Conservation (phyloP, 352 stramenopile species). For the Peronosclerospora sorghi region DNA sequence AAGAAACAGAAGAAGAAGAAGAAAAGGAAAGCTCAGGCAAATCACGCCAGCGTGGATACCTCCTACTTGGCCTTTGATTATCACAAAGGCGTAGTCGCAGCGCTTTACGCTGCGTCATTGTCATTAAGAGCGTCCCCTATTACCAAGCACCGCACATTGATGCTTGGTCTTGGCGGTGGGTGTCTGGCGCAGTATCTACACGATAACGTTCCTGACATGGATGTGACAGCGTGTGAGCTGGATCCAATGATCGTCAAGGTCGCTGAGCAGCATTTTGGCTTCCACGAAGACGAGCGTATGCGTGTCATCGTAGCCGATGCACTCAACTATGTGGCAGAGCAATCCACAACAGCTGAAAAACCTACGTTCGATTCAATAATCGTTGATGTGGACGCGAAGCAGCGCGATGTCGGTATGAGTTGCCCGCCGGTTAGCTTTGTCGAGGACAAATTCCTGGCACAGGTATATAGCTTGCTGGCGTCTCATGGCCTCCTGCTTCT, state of each 20-base stretch:
- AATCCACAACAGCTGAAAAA: conserved; percentile 7
- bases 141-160: conserved; percentile 24
- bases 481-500: conserved; percentile 40
- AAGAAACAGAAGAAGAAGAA: conserved; percentile 62
- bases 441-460: conserved; percentile 28
- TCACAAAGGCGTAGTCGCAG: conserved; percentile 64
- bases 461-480: conserved; percentile 23
- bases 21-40: conserved; percentile 23
- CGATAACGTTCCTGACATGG: conserved; percentile 32
- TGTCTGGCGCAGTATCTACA: conserved; percentile 56
- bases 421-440: conserved; percentile 60
- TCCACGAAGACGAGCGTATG: conserved; percentile 33
- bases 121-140: conserved; percentile 7
- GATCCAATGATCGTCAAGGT: conserved; percentile 48
- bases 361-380: conserved; percentile 44
- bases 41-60: conserved; percentile 30
- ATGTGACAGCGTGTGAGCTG: conserved; percentile 55
- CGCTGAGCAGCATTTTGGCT: conserved; percentile 61
- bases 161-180: conserved; percentile 66
- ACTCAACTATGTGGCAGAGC: conserved; percentile 31
- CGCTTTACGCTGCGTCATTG: conserved; percentile 33
- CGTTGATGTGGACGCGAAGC: conserved; percentile 70
- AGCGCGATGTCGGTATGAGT: conserved; percentile 53
- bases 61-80: conserved; percentile 68
- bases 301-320: conserved; percentile 38